Evolutionary conservation across 148 eudicot genomes (phyloP).

Genomic region (Chenopodium quinoa): DNA sequence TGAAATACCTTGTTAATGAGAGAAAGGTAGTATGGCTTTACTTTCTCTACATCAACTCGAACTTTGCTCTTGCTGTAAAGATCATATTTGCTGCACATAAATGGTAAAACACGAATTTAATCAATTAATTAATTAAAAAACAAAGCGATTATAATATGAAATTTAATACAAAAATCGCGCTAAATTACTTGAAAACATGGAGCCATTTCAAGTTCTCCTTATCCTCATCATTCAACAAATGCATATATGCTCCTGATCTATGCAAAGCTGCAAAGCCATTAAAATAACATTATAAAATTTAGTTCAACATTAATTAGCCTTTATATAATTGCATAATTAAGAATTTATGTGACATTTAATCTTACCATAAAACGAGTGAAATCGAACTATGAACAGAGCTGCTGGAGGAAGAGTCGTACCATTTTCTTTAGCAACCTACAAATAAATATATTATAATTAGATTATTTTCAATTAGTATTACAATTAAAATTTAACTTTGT

Average conservation of each 20-base stretch:
- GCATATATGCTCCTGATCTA: constrained; percentile 62
- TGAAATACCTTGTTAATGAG: constrained; percentile 45
- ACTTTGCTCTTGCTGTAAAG: constrained; percentile 60
- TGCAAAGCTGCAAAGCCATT: constrained; percentile 51
- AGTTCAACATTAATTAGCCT: not conserved
- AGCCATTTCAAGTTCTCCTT: constrained; percentile 78
- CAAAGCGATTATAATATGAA: not conserved
- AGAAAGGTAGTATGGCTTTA: constrained; percentile 52
- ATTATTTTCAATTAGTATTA: too few relatives aligned
- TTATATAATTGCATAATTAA: too few relatives aligned
- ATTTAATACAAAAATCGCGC: not conserved
- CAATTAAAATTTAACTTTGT: not conserved
- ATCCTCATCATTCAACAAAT: constrained; percentile 80
- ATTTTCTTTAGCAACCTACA: constrained; percentile 51
- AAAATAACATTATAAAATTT: not conserved
- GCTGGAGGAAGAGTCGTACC: constrained; percentile 48
- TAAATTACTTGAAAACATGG: constrained; percentile 50
- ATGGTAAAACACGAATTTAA: not conserved
- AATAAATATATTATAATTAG: not conserved
- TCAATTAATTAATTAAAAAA: not conserved
- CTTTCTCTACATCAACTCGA: constrained; percentile 36
- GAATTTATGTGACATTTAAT: not conserved
- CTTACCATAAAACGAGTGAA: constrained; percentile 59
- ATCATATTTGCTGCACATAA: constrained; percentile 45
- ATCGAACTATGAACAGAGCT: constrained; percentile 51